phyloP scores from a whole-genome alignment of 192 early-diverging fungal genomes.

The Backusella mclennaniae region DNA sequence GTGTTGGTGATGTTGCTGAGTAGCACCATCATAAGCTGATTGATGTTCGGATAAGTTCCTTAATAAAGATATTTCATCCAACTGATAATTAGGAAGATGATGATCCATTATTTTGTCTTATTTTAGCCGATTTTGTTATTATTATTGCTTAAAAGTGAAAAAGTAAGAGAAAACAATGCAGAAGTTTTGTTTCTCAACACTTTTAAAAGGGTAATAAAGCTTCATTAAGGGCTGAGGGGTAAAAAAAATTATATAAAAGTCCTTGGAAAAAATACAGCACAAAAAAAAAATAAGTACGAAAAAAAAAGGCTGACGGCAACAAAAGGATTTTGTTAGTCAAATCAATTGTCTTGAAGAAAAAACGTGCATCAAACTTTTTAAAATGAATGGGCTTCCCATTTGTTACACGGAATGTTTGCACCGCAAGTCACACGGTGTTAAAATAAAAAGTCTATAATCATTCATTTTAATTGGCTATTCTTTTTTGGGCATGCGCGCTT shows the following conservation, averaged over 20 bases:
- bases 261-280: not conserved
- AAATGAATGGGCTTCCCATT: not conserved
- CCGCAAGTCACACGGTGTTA: not conserved
- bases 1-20: not conserved
- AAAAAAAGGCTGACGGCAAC: not conserved
- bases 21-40: not conserved
- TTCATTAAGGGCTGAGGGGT: not conserved
- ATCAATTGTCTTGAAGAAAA: conserved; percentile 16
- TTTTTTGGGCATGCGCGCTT: not conserved
- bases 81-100: conserved; percentile 10
- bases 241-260: not conserved
- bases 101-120: conserved; percentile 7
- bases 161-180: not conserved
- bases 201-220: not conserved
- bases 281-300: not conserved
- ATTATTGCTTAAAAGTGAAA: not conserved
- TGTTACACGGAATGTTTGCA: conserved; percentile 7
- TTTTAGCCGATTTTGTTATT: not conserved
- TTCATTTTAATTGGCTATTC: not conserved
- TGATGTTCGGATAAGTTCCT: conserved; percentile 1
- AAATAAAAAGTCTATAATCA: not conserved
- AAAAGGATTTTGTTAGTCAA: conserved; percentile 9
- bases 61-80: conserved; percentile 14
- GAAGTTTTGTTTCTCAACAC: conserved; percentile 7
- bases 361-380: conserved; percentile 12